phyloP scores from a whole-genome alignment of 192 early-diverging fungal genomes.

The Podila epicladia region DNA sequence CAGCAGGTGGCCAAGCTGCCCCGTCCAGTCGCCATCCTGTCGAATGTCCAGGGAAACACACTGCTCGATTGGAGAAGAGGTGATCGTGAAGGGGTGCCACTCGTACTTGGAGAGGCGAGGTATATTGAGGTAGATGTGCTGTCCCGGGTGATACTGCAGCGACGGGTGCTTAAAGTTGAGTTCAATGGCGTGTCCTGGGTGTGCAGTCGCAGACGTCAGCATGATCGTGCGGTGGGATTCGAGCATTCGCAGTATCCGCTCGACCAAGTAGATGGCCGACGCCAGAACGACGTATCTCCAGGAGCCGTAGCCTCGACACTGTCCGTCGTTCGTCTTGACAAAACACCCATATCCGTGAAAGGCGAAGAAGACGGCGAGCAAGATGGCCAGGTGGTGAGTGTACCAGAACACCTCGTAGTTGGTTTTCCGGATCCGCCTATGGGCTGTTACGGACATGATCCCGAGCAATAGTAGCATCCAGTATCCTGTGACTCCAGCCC shows the following conservation, averaged over 20 bases:
- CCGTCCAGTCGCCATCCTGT: slow-evolving; percentile 56
- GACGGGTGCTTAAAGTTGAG: slow-evolving; percentile 65
- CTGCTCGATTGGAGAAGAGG: slow-evolving; percentile 54
- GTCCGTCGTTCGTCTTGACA: slow-evolving; percentile 56
- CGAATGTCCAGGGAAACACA: slow-evolving; percentile 52
- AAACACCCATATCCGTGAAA: slow-evolving; percentile 71
- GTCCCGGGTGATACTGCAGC: slow-evolving; percentile 62
- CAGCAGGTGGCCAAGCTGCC: slow-evolving; percentile 27
- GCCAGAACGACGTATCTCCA: slow-evolving; percentile 63
- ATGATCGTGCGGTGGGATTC: slow-evolving; percentile 59
- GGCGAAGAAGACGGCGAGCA: slow-evolving; percentile 67
- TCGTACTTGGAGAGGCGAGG: slow-evolving; percentile 74
- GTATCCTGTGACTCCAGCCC: slow-evolving; percentile 75
- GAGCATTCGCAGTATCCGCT: slow-evolving; percentile 68
- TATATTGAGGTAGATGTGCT: slow-evolving; percentile 79
- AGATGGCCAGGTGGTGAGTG: slow-evolving; percentile 78
- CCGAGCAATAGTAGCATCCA: slow-evolving; percentile 70
- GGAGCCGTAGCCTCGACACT: slow-evolving; percentile 54
- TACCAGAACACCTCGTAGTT: slow-evolving; percentile 84
- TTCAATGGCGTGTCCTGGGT: slow-evolving; percentile 77
- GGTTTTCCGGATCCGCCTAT: slow-evolving; percentile 61
- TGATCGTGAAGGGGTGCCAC: slow-evolving; percentile 82
- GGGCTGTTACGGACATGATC: slow-evolving; percentile 70
- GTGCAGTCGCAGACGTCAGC: slow-evolving; percentile 74
- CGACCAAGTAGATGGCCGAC: slow-evolving; percentile 64